Conservation (phyloP, 805 yeast species). For the Candida ascalaphidarum region DNA sequence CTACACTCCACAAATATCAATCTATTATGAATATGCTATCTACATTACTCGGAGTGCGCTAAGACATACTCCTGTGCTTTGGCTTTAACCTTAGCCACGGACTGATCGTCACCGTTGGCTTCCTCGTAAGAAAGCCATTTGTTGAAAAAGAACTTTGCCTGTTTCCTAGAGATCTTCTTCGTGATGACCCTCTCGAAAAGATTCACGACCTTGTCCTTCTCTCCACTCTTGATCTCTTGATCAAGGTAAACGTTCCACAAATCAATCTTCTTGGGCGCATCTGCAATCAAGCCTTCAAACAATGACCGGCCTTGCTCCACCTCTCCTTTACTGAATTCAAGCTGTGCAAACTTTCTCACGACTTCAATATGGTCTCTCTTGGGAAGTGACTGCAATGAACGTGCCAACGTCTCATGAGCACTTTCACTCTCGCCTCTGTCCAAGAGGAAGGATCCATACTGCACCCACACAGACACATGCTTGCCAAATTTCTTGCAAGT, state of each 20-base stretch:
- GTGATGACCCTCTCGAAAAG: constrained; percentile 74
- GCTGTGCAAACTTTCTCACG: constrained; percentile 80
- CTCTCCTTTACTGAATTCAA: constrained; percentile 83
- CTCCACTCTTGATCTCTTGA: constrained; percentile 73
- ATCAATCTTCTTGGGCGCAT: constrained; percentile 87
- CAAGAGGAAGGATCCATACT: constrained; percentile 69
- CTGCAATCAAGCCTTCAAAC: constrained; percentile 84
- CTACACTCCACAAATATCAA: no score
- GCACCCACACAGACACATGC: constrained; percentile 66
- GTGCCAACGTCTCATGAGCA: constrained; percentile 68
- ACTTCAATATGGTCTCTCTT: constrained; percentile 70
- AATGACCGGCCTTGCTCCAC: constrained; percentile 91
- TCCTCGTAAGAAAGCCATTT: constrained; percentile 87
- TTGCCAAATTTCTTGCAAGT: constrained; percentile 76
- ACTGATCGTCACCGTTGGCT: constrained; percentile 54
- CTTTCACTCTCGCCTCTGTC: constrained; percentile 48
- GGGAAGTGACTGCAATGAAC: constrained; percentile 63
- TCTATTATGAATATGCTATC: no score
- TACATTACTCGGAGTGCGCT: no score
- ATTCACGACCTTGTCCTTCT: constrained; percentile 61
- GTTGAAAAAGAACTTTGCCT: constrained; percentile 89
- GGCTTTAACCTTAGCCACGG: constrained; percentile 79
- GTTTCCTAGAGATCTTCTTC: constrained; percentile 69
- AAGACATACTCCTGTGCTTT: constrained; percentile 77
- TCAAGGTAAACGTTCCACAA: constrained; percentile 94